A percentile compares a stretch with the other conserved stretches of the same genome.
phyloP scores from a whole-genome alignment of 345 rosid genomes.

The Camelina hispida region DNA sequence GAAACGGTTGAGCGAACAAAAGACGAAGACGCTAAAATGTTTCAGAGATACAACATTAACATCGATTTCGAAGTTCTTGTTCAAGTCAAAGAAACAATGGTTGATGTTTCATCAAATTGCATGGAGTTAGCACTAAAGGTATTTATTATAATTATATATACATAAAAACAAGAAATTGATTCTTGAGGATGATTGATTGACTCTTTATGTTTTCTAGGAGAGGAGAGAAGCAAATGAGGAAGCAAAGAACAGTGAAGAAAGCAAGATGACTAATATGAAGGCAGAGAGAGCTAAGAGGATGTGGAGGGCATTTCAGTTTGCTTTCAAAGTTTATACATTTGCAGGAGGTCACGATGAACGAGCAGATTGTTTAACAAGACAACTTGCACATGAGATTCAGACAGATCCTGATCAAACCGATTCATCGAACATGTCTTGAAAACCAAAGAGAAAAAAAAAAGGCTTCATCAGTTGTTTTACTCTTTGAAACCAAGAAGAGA shows the following conservation, averaged over 20 bases:
- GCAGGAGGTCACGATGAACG: slow-evolving; percentile 81
- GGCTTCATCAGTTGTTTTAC: slow-evolving; percentile 3
- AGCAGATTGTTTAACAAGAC: slow-evolving; percentile 56
- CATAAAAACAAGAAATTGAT: not conserved
- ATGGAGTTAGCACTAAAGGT: slow-evolving; percentile 74
- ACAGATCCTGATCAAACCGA: slow-evolving; percentile 50
- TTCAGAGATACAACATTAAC: slow-evolving; percentile 55
- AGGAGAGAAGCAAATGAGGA: slow-evolving; percentile 52
- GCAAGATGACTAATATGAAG: slow-evolving; percentile 30
- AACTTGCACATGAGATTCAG: slow-evolving; percentile 63
- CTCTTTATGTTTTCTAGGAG: slow-evolving; percentile 44
- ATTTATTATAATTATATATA: not conserved
- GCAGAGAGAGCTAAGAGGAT: slow-evolving; percentile 53
- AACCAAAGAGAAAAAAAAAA: not conserved
- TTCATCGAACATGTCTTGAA: slow-evolving; percentile 21
- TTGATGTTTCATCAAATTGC: slow-evolving; percentile 77
- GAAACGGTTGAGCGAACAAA: slow-evolving; percentile 65
- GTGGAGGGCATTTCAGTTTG: slow-evolving; percentile 72
- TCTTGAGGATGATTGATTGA: not conserved
- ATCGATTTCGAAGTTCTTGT: slow-evolving; percentile 59
- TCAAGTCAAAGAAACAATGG: slow-evolving; percentile 66
- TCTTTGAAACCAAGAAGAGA: slow-evolving; percentile 9
- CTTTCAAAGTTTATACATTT: slow-evolving; percentile 63
- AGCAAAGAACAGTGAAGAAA: slow-evolving; percentile 33
- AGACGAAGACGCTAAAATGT: slow-evolving; percentile 61